Evolutionary conservation across 2,329 filamentous ascomycete species (phyloP).

Genomic region (Penicillium rolfsii): DNA sequence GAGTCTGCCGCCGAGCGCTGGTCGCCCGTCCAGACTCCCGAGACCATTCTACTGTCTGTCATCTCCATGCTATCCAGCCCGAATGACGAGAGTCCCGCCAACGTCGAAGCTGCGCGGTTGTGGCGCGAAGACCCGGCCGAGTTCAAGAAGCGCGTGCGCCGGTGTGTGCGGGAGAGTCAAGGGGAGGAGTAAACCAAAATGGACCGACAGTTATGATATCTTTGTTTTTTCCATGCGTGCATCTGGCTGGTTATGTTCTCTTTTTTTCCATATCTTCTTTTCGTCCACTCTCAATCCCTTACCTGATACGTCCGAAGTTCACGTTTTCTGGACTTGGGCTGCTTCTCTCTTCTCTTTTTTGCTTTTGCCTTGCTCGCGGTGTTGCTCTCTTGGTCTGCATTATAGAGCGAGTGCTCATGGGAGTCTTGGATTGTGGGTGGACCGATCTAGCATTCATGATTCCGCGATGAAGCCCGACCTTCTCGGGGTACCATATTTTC

Average conservation of each 20-base stretch:
- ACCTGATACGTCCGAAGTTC: neutral
- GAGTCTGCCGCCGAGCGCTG: constrained; percentile 88
- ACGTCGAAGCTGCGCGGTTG: constrained; percentile 87
- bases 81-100: constrained; percentile 94
- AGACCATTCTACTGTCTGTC: constrained; percentile 89
- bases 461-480: neutral
- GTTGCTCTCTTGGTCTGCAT: constrained; percentile 26
- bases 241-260: constrained; percentile 10
- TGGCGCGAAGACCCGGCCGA: constrained; percentile 79
- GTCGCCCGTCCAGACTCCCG: constrained; percentile 91
- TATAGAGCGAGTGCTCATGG: constrained; percentile 25
- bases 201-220: neutral
- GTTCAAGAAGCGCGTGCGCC: constrained; percentile 77
- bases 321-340: neutral
- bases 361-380: constrained; percentile 10
- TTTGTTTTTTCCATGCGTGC: constrained; percentile 16
- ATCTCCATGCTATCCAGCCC: constrained; percentile 91
- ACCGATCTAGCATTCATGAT: constrained; percentile 1
- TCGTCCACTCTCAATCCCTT: neutral
- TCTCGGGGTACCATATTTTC: neutral
- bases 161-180: constrained; percentile 78
- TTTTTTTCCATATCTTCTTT: constrained; percentile 1
- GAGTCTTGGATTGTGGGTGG: constrained; percentile 2
- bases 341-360: neutral
- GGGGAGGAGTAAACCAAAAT: constrained; percentile 62